Evolutionary conservation across 176 grass and related monocot genomes (phyloP).

Genomic region (Aegilops sharonensis): DNA sequence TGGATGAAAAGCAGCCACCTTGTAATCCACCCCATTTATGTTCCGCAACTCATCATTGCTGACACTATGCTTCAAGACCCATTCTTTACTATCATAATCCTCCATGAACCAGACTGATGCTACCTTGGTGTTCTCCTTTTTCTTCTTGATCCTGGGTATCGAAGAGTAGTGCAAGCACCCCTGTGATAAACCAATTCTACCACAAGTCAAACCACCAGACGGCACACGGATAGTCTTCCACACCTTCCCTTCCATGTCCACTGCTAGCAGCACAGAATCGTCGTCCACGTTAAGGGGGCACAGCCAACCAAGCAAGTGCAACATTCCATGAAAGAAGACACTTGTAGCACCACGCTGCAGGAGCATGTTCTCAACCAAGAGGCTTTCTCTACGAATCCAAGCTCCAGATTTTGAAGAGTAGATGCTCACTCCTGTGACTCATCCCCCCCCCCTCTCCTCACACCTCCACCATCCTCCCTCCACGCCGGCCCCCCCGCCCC

Average conservation of each 20-base stretch:
- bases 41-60: not conserved
- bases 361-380: not conserved
- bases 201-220: not conserved
- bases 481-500: too few species aligned
- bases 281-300: not conserved
- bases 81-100: slow-evolving; percentile 7
- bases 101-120: not conserved
- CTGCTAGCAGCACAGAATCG: not conserved
- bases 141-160: not conserved
- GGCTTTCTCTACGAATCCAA: not conserved
- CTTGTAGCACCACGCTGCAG: not conserved
- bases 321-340: not conserved
- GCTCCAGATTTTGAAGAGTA: not conserved
- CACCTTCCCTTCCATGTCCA: not conserved
- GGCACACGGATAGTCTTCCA: not conserved
- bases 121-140: not conserved
- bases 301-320: not conserved
- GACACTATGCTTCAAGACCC: not conserved
- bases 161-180: not conserved
- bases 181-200: not conserved
- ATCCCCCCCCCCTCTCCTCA: too few species aligned
- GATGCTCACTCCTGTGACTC: not conserved
- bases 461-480: too few species aligned
- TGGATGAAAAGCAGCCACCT: not conserved
- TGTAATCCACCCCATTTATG: not conserved